Base-by-base conservation (phyloP, 1,284 basidiomycete genomes). In the Laetiporus sulphureus region DNA sequence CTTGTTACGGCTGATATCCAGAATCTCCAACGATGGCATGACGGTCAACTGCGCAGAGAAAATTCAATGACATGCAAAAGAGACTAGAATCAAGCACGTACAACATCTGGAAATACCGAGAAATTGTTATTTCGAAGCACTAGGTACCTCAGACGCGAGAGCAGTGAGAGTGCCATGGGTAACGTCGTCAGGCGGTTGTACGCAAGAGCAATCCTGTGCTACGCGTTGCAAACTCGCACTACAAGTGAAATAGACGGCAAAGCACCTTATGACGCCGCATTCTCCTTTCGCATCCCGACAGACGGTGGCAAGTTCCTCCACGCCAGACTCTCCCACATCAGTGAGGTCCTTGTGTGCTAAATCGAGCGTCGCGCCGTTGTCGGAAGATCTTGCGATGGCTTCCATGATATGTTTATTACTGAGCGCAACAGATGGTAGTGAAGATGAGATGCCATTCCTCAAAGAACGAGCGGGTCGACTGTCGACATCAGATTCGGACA, bases 1-100 rank as follows among this genome's bases (percentile, higher is more conserved):
- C 66, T 86, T 91, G 68, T 99, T 99, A 51, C 91, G 83, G 51
- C 91, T 93, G 36, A 99, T 76, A 63, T 99, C 95, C 47, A 99
- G 70, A 44, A 95, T 96, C 65, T 99, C 94, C 47, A 99, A 73
- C 3, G 85, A 83, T 5, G 87, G 80, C 68, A 99, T 83, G 18
- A 80, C 68, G 40, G 87, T 89, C 40, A 97, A 72, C 92, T 96
- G 32, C 6, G 46, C 15, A 37, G 27, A 43, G 40, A 25, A 33
- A 38, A 10, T 19, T n/a, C 3, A 23, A 24, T 40, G 21, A 41
- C 29, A 35, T 25, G 36, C 11, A 13, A 13, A 39, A 25, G 2
- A 27, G 25, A 20, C 12, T n/a, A 20, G 12, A 36, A 41, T 32
- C 30, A 43, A 37, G 33, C 29, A 38, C 41, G 25, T 60, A 95